Percentiles rank a stretch among this genome's conserved stretches.
Conservation (phyloP, 345 rosid genomes). For the Acer negundo region DNA sequence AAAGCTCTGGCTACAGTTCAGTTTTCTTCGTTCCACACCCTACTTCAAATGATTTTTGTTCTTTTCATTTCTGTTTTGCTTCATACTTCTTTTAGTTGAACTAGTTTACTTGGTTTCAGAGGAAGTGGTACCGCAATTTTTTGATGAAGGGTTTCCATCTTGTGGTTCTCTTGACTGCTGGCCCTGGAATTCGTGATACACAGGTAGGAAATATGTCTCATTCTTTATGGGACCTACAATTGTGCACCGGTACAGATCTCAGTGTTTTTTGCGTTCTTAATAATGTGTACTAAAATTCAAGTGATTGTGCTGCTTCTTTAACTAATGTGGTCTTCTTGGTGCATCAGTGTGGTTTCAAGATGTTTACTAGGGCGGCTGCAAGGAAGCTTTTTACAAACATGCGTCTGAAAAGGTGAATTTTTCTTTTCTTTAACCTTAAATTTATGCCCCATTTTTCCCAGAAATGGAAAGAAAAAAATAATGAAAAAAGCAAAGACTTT, state of each 20-base stretch:
- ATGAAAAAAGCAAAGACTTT: not conserved
- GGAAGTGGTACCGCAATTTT: constrained; percentile 97
- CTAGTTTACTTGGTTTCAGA: constrained; percentile 49
- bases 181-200: constrained; percentile 96
- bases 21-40: constrained; percentile 27
- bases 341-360: constrained; percentile 96
- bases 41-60: not conserved
- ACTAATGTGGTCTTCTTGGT: constrained; percentile 14
- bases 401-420: constrained; percentile 74
- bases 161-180: constrained; percentile 82
- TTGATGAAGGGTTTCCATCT: constrained; percentile 98
- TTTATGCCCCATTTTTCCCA: not conserved
- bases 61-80: not conserved
- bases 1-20: constrained; percentile 92
- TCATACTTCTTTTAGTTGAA: constrained; percentile 26
- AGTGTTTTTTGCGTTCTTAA: not conserved
- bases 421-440: not conserved
- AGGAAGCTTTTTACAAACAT: constrained; percentile 86
- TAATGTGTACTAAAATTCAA: not conserved
- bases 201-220: constrained; percentile 50
- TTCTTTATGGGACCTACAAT: not conserved
- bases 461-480: not conserved
- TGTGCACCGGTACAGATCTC: not conserved
- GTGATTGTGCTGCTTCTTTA: not conserved
- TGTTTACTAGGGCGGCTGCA: constrained; percentile 99